Base-by-base conservation (phyloP, 306 rosid genomes). In the Neltuma alba region DNA sequence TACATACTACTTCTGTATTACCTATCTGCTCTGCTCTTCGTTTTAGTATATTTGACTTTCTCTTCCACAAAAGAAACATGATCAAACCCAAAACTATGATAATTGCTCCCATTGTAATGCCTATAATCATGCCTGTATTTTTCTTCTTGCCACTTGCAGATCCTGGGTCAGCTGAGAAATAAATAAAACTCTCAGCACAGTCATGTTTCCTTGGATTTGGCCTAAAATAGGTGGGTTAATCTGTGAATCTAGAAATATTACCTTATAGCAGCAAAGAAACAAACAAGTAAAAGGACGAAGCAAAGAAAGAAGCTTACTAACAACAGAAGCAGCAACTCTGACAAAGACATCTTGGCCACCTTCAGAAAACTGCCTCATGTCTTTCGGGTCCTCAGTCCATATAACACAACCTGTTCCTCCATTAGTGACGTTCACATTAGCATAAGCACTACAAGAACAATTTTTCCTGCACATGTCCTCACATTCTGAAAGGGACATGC, bases 391-490 rank as follows among this genome's bases (percentile, higher is more conserved):
- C 20, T 74, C 84, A 2, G 21, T 23, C 89, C 89, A 88, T 11
- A 65, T 65, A 5, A 83, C 87, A 44, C 91, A 88, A 2, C 91
- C 91, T 6, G 64, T 21, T 18, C 87, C 84, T 9, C 86, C 84
- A 15, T 45, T 47, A 5, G 25, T 25, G 15, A 85, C 48, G 48
- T 78, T 33, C 5, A 71, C 82, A 20, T 65, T 69, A 9, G 84
- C 76, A 76, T 40, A 88, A 16, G 85, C 91, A 25, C 68, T 88
- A n/a, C 91, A 88, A 40, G 81, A 81, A 50, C 89, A 88, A 65
- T 85, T 76, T 64, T 42, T 72, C 75, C 64, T 36, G 52, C 91
- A 72, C 63, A 18, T 10, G 9, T 20, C n/a, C 41, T 72, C 33
- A 72, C 76, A 72, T 50, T 72, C 45, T 33, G 7, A 9, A 31